Evolutionary conservation across 2,329 filamentous ascomycete genomes (phyloP), one percentile per base, ranked within the genome.

Genomic region (Cytospora mali): DNA sequence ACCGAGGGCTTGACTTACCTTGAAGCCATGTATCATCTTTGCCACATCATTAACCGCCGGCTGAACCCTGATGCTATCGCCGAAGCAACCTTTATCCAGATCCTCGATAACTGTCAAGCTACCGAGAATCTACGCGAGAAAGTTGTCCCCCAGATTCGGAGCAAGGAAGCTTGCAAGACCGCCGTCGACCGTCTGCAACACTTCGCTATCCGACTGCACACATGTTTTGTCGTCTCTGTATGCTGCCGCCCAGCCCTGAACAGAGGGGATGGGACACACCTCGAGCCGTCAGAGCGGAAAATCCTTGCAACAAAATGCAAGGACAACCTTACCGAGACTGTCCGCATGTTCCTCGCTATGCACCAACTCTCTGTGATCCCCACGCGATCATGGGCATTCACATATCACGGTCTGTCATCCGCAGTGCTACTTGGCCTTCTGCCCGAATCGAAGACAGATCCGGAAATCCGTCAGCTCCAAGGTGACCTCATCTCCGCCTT

Each of bases 331-430:
- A 84, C 84, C 6, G 85, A 88, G 70, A 88, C 86, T 14, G 86
- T 89, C 13, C 81, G 84, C 48, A 89, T 88, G 86, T 89, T 88
- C 69, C 76, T 89, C 25, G 84, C 86, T 18, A 89, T 89, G 86
- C 86, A 89, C 71, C 86, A 88, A 66, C 75, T 89, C 31, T 88
- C 85, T 2, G 83, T 87, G 10, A 88, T 88, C 53, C 86, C 86
- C 1, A 89, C 86, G 0, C 78, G 86, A 28, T 88, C 84, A 62
- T 89, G 86, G 86, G 86, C 86, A 0, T 88, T 88, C 65, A 89
- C 86, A 0, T 88, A 88, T 62, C 85, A 89, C 68, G 85, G 86
- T 1, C 79, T 89, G 9, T 88, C 86, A 10, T 89, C 86, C 0
- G 86, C 86, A 1, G 79, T 89, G 4, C 76, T 89, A 4, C 81